These are phyloP conservation scores for Malus hybrid DNA, from an alignment of 331 rosid genomes.

Conservation along the genomic window DNA sequence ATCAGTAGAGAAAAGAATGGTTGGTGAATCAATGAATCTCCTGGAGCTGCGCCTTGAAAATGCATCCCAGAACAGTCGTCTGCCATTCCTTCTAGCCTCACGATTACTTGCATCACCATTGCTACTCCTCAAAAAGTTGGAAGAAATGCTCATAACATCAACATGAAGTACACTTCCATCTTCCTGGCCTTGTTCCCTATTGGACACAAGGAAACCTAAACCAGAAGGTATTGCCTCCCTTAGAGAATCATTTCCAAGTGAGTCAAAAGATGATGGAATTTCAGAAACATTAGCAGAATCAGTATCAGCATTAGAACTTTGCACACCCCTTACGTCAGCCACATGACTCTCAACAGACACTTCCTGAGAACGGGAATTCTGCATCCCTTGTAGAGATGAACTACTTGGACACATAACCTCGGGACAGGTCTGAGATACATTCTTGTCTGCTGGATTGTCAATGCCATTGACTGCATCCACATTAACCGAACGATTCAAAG, in stretches of 20 bases:
- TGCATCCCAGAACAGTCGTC: conserved; percentile 94
- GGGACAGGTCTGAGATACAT: conserved; percentile 33
- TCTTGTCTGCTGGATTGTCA: conserved; percentile 49
- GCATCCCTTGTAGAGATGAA: conserved; percentile 41
- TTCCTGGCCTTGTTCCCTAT: conserved; percentile 56
- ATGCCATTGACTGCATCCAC: conserved; percentile 48
- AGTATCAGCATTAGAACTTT: conserved; percentile 26
- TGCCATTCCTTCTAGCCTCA: conserved; percentile 71
- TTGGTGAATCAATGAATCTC: conserved; percentile 75
- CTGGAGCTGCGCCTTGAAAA: conserved; percentile 82
- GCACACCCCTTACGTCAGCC: conserved; percentile 19
- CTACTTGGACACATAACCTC: conserved; percentile 44
- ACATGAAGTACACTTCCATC: conserved; percentile 66
- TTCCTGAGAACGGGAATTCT: conserved; percentile 27
- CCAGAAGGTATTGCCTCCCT: conserved; percentile 58
- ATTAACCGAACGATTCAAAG: conserved; percentile 67
- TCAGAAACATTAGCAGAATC: conserved; percentile 40
- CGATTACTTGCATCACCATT: conserved; percentile 40
- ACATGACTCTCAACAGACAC: conserved; percentile 40
- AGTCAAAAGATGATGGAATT: conserved; percentile 34
- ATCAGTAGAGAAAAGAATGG: conserved; percentile 62
- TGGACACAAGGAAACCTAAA: conserved; percentile 66
- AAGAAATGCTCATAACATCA: conserved; percentile 77
- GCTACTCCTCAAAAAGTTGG: conserved; percentile 56
- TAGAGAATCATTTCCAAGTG: conserved; percentile 45